These are phyloP conservation scores for Pyrenochaeta sp. DNA, from an alignment of 2,329 filamentous ascomycete species.

Conservation along the genomic window DNA sequence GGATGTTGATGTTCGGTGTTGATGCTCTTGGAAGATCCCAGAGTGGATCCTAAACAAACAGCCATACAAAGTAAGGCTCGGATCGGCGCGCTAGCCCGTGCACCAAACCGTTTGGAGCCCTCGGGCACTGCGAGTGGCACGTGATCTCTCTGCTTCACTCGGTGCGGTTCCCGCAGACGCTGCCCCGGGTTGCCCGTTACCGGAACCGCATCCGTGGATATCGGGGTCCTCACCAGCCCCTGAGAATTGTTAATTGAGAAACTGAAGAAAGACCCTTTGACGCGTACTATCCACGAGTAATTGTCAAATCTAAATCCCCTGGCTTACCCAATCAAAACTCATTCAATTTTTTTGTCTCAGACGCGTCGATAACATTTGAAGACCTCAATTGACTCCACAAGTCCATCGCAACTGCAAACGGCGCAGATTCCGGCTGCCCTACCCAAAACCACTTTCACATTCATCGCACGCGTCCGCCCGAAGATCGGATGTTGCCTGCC, in stretches of 20 bases:
- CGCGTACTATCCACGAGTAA: neutral
- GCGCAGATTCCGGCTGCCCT: conserved; percentile 7
- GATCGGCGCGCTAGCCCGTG: conserved; percentile 12
- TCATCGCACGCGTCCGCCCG: conserved; percentile 28
- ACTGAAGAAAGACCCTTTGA: neutral
- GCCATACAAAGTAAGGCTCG: conserved; percentile 16
- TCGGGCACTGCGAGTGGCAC: conserved; percentile 8
- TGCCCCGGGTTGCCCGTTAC: conserved; percentile 1
- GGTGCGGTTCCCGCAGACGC: conserved; percentile 4
- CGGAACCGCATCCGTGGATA: conserved; percentile 10
- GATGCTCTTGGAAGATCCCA: conserved; percentile 17
- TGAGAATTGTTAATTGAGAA: neutral
- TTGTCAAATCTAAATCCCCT: neutral
- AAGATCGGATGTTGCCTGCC: conserved; percentile 45
- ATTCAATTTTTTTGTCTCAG: conserved; percentile 6
- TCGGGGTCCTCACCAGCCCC: conserved; percentile 1
- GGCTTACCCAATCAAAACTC: conserved; percentile 12
- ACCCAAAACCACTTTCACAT: conserved; percentile 1
- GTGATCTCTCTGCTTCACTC: conserved; percentile 20
- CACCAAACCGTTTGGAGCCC: neutral
- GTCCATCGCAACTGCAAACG: conserved; percentile 1
- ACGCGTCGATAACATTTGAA: conserved; percentile 1
- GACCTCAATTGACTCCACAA: conserved; percentile 2
- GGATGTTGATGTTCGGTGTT: conserved; percentile 28
- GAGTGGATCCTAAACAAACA: conserved; percentile 29